Base-by-base conservation (phyloP, 192 early-diverging fungal genomes). In the Coemansia sp. region DNA sequence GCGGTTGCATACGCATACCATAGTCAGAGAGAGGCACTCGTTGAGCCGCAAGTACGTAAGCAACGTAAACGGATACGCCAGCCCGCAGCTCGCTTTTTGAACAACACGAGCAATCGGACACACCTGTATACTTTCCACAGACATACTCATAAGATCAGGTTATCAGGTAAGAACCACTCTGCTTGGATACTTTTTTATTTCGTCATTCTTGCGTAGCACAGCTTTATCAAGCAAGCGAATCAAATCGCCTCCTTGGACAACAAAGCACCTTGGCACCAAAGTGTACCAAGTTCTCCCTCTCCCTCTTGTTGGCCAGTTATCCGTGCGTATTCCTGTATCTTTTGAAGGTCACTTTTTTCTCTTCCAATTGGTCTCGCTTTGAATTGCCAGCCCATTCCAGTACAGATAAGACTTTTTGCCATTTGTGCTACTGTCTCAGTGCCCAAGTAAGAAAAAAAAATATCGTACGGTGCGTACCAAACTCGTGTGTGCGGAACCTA, bases 71-170 rank as follows among this genome's bases (percentile, higher is more conserved):
- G 29, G 53, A 56, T 32, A 56, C 53, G 27, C 29, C 15, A 32
- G 53, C 53, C 53, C 53, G 53, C 53, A 56, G 53, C 53, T 56
- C 45, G 2, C 45, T 20, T 47, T 34, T 47, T n/a, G 18, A 47
- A 18, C n/a, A 47, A 47, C 45, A 47, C 45, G 9, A 47, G n/a
- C 45, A 47, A 47, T 47, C 45, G 45, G 34, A 18, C 45, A 47
- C 45, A 8, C 6, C 0, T 6, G 18, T 20, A 18, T 20, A 18
- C 18, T 20, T 47, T 47, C 45, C 45, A 0, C 45, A 9, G n/a
- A 47, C 18, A 20, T 18, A 20, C 45, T 18, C n/a, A 1, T 9
- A n/a, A 47, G 45, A 47, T 47, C 45, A 18, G 45, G 18, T 47
- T 8, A 22, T 22, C 45, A 47, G 45, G 45, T 47, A 47, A 47